Evolutionary conservation across 2,329 filamentous ascomycete species (phyloP), one percentile per base, ranked within the genome.

Genomic region (Didymella pomorum): DNA sequence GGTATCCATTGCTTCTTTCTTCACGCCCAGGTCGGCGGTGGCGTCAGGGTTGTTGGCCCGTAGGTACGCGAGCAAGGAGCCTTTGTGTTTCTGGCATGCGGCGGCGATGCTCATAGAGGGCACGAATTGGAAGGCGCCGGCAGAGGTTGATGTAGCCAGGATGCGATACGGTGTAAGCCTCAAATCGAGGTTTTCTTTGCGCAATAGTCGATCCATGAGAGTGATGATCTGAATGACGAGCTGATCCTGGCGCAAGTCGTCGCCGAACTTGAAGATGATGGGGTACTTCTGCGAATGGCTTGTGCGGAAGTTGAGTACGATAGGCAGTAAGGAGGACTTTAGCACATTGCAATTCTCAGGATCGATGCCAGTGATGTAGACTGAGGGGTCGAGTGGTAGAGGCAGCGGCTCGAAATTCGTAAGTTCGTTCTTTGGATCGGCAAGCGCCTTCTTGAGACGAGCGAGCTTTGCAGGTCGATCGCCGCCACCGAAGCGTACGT

Each of bases 141-240:
- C 93, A 0, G 87, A 90, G 10, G 92, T 91, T 62, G 92, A 93
- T 2, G 95, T 99, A 1, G 95, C 95, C 9, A 99, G 86, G 63
- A 98, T 97, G 69, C 94, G 94, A 80, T 99, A 99, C 0, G 95
- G 95, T 0, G 94, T 94, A 1, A 99, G 84, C 73, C 96, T 97
- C 43, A 99, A 84, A 72, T 99, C 95, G 10, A 99, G 83, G 61
- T 99, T 98, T 74, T 99, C 95, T 72, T 98, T 97, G 59, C 92
- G 91, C 4, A 99, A 84, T 1, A 99, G 86, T 58, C 94, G 91
- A 71, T 99, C 95, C 95, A 99, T 99, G 16, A 99, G 84, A 0
- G 92, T 96, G 75, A 99, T 97, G 71, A 98, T 98, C 71, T 92
- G 95, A 53, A 99, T 96, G 33, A 99, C 94, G 2, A 99, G 86